These are phyloP conservation scores for Acephala macrosclerotiorum DNA, from an alignment of 2,329 filamentous ascomycete genomes.

Conservation along the genomic window DNA sequence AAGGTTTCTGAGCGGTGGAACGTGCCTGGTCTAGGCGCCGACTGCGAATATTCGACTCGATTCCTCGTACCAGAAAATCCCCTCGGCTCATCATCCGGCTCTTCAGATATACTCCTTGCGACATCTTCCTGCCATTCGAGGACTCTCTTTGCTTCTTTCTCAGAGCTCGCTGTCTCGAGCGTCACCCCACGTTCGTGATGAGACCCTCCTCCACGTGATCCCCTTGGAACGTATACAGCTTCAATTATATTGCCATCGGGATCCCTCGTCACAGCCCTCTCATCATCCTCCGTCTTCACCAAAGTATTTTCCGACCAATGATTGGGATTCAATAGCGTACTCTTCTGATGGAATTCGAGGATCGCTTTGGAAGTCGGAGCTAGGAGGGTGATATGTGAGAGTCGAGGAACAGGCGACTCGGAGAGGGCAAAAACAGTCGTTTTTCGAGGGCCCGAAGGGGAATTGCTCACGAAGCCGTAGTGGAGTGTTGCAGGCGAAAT, in stretches of 20 bases:
- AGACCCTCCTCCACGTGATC: constrained; percentile 9
- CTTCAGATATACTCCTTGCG: constrained; percentile 38
- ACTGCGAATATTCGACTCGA: not conserved
- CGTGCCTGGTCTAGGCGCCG: not conserved
- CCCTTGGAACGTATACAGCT: constrained; percentile 57
- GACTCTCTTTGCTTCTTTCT: constrained; percentile 47
- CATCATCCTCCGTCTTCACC: constrained; percentile 25
- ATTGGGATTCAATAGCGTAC: constrained; percentile 42
- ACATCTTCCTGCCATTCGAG: constrained; percentile 53
- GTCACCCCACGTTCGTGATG: not conserved
- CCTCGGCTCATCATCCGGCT: not conserved
- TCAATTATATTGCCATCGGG: constrained; percentile 87
- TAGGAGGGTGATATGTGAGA: constrained; percentile 61
- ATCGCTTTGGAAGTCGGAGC: constrained; percentile 72
- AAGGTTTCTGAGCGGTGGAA: constrained; percentile 2
- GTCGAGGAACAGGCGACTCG: constrained; percentile 51
- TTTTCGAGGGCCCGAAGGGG: constrained; percentile 21
- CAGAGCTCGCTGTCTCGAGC: constrained; percentile 38
- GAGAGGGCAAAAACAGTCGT: constrained; percentile 49
- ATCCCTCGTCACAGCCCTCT: constrained; percentile 67
- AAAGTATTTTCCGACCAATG: constrained; percentile 13
- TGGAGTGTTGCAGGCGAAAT: constrained; percentile 37
- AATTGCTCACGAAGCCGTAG: constrained; percentile 51
- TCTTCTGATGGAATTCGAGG: constrained; percentile 69
- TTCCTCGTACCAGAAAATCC: not conserved